Evolutionary conservation across 176 grass and related monocot species (phyloP), one percentile per base, ranked within the genome.

Genomic region (Oryza nivara): DNA sequence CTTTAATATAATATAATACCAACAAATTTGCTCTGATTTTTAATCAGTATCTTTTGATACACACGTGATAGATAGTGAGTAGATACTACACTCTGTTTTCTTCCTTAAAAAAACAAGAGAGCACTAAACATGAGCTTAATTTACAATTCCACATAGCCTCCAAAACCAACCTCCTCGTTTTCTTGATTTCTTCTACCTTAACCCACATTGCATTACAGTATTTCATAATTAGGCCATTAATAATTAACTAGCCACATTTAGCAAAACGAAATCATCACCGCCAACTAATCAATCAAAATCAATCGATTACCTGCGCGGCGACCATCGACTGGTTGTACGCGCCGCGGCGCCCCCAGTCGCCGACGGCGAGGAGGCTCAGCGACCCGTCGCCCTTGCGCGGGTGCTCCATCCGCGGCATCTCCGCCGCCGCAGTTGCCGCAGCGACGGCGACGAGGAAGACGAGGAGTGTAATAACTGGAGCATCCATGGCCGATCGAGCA

Each of bases 311-410:
- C 86, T 94, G 89, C 5, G 74, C 1, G 14, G 92, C 92, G 3
- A 94, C 89, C 9, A 83, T 30, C 34, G 83, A 85, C 79, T 94
- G 92, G 49, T 94, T 94, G 43, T 84, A 89, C 30, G 67, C 40
- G 20, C 92, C 89, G 11, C 83, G 90, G 5, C 89, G 56, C 0
- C 89, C 89, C 87, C 89, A 89, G 74, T 94, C 89, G 30, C 92
- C 92, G 16, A 89, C 61, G 75, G 72, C 87, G 34, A 94, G 86
- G 43, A 91, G 5, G 22, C 34, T 17, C 17, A 94, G 58, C 14
- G 86, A 94, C 7, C 84, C 89, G 15, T 94, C 84, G 1, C 12
- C 78, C 60, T 87, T 91, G 14, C 41, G 74, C 11, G 86, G 36
- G 65, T 94, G 86, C 68, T 89, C 77, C 11, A 94, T 13, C 77